These are phyloP conservation scores for Sphagnum fallax DNA, from an alignment of 228 moss, liverwort and hornwort genomes.

Conservation along the genomic window DNA sequence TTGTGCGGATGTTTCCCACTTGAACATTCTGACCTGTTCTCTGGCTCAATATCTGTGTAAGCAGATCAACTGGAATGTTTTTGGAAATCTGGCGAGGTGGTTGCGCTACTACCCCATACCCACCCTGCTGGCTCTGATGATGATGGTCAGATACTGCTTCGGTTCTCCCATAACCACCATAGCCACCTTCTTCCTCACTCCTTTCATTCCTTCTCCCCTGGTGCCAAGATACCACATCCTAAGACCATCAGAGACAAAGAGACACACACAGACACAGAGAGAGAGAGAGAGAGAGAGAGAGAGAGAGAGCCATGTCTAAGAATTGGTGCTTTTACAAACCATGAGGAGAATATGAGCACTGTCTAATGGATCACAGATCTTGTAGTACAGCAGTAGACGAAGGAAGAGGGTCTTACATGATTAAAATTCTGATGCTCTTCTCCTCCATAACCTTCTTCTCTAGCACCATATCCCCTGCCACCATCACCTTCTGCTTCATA, in stretches of 20 bases:
- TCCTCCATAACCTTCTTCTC: too few species aligned
- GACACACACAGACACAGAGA: neutral
- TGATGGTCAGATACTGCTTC: neutral
- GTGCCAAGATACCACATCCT: neutral
- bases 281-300: neutral
- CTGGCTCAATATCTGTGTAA: constrained; percentile 50
- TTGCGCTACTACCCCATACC: neutral
- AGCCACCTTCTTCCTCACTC: neutral
- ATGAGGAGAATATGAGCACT: too few species aligned
- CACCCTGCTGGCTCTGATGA: neutral
- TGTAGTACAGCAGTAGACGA: too few species aligned
- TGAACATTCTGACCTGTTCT: constrained; percentile 45
- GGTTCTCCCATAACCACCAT: neutral
- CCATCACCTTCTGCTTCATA: neutral
- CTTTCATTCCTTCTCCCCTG: neutral
- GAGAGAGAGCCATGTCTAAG: too few species aligned
- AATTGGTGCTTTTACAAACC: too few species aligned
- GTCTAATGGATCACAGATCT: too few species aligned
- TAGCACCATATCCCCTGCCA: neutral
- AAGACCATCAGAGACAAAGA: neutral
- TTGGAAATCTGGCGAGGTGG: constrained; percentile 9
- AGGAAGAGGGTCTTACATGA: too few species aligned
- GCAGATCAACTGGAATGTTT: constrained; percentile 32
- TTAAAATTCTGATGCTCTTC: too few species aligned
- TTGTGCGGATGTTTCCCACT: constrained; percentile 52